Base-by-base conservation (phyloP, 2,329 filamentous ascomycete genomes). In the Xylaria multiplex region DNA sequence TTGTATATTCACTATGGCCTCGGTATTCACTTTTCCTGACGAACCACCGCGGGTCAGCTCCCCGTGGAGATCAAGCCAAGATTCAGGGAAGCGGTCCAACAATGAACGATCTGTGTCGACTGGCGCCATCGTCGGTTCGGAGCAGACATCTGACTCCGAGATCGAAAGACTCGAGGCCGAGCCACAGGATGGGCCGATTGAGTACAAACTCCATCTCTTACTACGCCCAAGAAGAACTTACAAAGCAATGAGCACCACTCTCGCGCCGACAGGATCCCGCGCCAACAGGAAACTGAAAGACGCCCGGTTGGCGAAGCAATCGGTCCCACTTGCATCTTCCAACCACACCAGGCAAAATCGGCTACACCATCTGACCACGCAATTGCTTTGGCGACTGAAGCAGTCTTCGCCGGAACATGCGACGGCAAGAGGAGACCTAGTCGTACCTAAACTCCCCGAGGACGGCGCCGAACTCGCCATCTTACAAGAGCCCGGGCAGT, bases 131-230 rank as follows among this genome's bases (percentile, higher is more conserved):
- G 61, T 65, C 59, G 69, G 75, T 50, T 55, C 75, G 24, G 68
- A 72, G 55, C 72, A 69, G 67, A 66, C 67, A 66, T 70, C 75
- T 22, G 77, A 77, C 59, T 75, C 81, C 6, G 81, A 80, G n/a
- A 72, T 84, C 7, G 79, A 89, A 50, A 93, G 90, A 74, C 82
- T 99, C 16, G 90, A 94, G 69, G 90, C 95, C 13, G 96, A 99
- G 78, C 95, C 95, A 6, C 94, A 98, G 76, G 91, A 96, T 69
- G 96, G 96, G 0, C 93, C 96, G 19, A 96, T 93, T 0, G 96
- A 99, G 80, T 99, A 99, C 81, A 99, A 99, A 79, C 81, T 99
- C 49, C 96, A 98, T 79, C 83, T 99, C 6, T 85, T 98, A 6
- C 82, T 97, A 58, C 89, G 93, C 42, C 90, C 91, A 16, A 86